Conservation (phyloP, 148 eudicot genomes). For the Rhododendron molle region DNA sequence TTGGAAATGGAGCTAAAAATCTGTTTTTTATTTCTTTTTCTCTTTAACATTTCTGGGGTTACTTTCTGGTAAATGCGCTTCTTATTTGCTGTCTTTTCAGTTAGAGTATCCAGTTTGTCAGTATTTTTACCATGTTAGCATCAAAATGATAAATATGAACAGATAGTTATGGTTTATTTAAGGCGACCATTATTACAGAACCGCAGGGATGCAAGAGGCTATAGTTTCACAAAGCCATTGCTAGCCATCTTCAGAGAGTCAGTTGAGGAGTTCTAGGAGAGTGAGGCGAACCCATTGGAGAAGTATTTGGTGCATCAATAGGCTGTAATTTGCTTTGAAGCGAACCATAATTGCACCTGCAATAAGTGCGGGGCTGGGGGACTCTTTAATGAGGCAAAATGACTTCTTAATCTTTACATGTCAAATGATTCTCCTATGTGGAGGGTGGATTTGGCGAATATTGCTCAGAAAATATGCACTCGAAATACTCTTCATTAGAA, state of each 20-base stretch:
- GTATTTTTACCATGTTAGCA: not conserved
- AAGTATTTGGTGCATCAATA: not conserved
- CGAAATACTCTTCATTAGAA: not conserved
- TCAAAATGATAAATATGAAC: not conserved
- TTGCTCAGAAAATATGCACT: not conserved
- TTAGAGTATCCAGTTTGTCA: not conserved
- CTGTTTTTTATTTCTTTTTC: not conserved
- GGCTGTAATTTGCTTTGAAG: not conserved
- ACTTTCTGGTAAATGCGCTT: not conserved
- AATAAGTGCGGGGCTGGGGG: not conserved
- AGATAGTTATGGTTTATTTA: not conserved
- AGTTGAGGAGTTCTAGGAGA: not conserved
- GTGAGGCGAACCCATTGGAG: not conserved
- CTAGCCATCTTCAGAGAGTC: not conserved
- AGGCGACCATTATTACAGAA: not conserved
- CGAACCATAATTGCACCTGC: not conserved
- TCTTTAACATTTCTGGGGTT: not conserved
- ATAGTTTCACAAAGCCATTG: too few relatives aligned
- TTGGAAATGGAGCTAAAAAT: not conserved
- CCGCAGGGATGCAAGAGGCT: not conserved
- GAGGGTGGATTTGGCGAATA: not conserved
- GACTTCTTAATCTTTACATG: too few relatives aligned
- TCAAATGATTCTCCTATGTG: not conserved
- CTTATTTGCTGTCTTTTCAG: not conserved
- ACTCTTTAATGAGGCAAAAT: not conserved